Percentiles rank a stretch among this genome's conserved stretches.
These are phyloP conservation scores for Scheffersomyces insectosa DNA, from an alignment of 1,139 yeast genomes.

Conservation along the genomic window DNA sequence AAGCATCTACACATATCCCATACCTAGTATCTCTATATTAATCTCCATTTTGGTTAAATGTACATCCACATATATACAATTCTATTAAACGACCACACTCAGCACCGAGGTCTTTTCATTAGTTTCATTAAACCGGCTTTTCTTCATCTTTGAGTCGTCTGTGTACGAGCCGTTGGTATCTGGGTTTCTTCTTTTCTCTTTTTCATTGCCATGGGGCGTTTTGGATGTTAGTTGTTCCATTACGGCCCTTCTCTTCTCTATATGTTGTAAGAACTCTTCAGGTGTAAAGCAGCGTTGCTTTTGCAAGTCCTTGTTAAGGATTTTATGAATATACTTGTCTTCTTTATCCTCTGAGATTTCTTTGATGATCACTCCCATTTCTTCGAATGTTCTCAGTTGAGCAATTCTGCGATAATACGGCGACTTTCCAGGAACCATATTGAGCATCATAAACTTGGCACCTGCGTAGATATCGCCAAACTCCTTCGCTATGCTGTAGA, in stretches of 20 bases:
- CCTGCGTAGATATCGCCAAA: conserved; percentile 47
- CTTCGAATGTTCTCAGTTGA: conserved; percentile 56
- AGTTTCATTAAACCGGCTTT: neutral
- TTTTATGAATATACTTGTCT: conserved; percentile 26
- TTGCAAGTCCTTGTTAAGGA: conserved; percentile 36
- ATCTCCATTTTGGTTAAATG: neutral
- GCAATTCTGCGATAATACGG: conserved; percentile 59
- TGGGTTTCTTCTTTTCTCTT: neutral
- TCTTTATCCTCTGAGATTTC: conserved; percentile 26
- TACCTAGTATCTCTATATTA: neutral
- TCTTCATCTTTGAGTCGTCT: neutral
- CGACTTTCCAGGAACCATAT: conserved; percentile 80
- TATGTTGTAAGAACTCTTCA: conserved; percentile 19
- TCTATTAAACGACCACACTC: neutral
- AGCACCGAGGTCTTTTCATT: neutral
- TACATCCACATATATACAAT: too few species aligned
- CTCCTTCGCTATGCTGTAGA: conserved; percentile 50
- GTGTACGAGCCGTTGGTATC: too few species aligned
- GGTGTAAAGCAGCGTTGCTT: conserved; percentile 26
- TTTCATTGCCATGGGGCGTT: neutral
- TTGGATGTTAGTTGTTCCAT: conserved; percentile 8
- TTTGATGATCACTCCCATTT: conserved; percentile 31
- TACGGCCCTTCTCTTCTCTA: conserved; percentile 9
- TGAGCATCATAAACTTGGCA: conserved; percentile 75
- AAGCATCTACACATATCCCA: too few species aligned